Conservation (phyloP, 208 protist genomes). For the Trypanosoma theileri region DNA sequence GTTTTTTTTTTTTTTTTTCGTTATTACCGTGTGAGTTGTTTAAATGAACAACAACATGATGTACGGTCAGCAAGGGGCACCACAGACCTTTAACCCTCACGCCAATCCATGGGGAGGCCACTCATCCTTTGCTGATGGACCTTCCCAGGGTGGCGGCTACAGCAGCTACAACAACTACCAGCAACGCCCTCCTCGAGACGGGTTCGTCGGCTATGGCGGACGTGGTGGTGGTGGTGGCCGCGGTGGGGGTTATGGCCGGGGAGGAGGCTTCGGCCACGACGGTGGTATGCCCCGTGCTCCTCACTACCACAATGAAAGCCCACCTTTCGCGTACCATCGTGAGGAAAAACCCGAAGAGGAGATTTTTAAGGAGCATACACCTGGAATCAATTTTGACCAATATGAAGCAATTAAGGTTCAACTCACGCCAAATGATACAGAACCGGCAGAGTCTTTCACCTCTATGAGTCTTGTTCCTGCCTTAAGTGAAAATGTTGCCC, state of each 20-base stretch:
- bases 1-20: slow-evolving; percentile 15
- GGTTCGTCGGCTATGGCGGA: slow-evolving; percentile 24
- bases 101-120: slow-evolving; percentile 6
- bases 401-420: slow-evolving; percentile 89
- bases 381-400: slow-evolving; percentile 93
- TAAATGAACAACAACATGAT: slow-evolving; percentile 30
- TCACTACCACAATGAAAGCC: slow-evolving; percentile 27
- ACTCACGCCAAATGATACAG: slow-evolving; percentile 81
- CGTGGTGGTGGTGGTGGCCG: slow-evolving; percentile 22
- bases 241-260: background rate
- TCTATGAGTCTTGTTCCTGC: slow-evolving; percentile 86
- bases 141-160: slow-evolving; percentile 19
- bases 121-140: slow-evolving; percentile 7
- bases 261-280: slow-evolving; percentile 17
- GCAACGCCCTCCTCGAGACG: slow-evolving; percentile 21
- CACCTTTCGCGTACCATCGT: slow-evolving; percentile 59
- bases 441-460: slow-evolving; percentile 73
- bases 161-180: slow-evolving; percentile 38
- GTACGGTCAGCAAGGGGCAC: slow-evolving; percentile 15
- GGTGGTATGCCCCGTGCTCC: slow-evolving; percentile 5
- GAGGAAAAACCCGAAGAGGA: slow-evolving; percentile 89
- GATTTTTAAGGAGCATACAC: slow-evolving; percentile 90
- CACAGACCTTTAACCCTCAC: slow-evolving; percentile 23
- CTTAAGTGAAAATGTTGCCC: slow-evolving; percentile 93
- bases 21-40: background rate